These are phyloP conservation scores for Flammula alnicola DNA, from an alignment of 1,284 basidiomycete genomes.

Conservation along the genomic window DNA sequence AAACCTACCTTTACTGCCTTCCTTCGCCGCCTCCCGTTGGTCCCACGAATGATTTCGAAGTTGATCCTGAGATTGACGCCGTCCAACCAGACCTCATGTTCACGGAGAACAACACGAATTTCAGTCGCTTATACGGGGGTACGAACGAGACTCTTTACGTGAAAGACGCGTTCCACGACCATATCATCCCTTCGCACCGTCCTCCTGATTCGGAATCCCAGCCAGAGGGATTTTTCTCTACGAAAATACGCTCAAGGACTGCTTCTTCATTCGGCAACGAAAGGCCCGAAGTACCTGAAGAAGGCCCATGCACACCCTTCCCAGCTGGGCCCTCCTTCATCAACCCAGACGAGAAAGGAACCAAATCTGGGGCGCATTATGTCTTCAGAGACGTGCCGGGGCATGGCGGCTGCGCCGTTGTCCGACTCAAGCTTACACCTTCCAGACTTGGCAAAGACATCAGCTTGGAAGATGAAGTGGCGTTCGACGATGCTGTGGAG, in stretches of 20 bases:
- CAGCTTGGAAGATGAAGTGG: constrained; percentile 85
- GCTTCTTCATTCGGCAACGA: constrained; percentile 46
- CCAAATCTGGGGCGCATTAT: constrained; percentile 94
- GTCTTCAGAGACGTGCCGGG: constrained; percentile 86
- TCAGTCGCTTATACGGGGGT: constrained; percentile 87
- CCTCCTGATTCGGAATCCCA: constrained; percentile 50
- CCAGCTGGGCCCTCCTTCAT: constrained; percentile 64
- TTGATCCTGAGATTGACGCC: constrained; percentile 64
- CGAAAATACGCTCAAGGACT: constrained; percentile 54
- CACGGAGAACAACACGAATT: constrained; percentile 98
- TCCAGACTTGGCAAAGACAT: constrained; percentile 75
- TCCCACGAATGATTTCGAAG: constrained; percentile 62
- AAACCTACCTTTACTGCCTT: constrained; percentile 86
- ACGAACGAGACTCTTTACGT: constrained; percentile 83
- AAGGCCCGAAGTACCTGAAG: constrained; percentile 37
- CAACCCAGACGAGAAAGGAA: constrained; percentile 88
- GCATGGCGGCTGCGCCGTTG: constrained; percentile 93
- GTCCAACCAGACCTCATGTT: constrained; percentile 87
- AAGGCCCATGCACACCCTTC: constrained; percentile 62
- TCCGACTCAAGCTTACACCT: constrained; percentile 92
- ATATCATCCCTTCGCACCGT: constrained; percentile 88
- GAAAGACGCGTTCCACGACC: constrained; percentile 99
- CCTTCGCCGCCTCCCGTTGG: constrained; percentile 91
- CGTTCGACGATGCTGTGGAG: constrained; percentile 90
- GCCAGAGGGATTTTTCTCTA: constrained; percentile 46